Evolutionary conservation across 495 filamentous ascomycete species (phyloP).

Genomic region (Podospora tetraspora): DNA sequence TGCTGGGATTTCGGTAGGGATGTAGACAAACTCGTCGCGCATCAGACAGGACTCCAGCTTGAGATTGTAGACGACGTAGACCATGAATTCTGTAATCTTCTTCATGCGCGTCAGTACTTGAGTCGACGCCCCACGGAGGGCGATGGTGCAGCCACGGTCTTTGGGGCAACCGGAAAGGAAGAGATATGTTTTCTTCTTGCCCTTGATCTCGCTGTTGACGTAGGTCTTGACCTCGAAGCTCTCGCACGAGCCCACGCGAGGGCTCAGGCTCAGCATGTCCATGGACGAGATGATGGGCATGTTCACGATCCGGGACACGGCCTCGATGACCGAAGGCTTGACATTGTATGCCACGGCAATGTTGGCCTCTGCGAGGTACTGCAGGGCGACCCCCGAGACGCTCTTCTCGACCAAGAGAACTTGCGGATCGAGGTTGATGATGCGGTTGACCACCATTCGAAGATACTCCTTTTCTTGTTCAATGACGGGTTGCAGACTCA

Average conservation of each 20-base stretch:
- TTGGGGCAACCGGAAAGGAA: slow-evolving; percentile 90
- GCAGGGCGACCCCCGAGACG: slow-evolving; percentile 83
- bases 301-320: slow-evolving; percentile 84
- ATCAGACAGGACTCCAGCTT: slow-evolving; percentile 94
- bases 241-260: slow-evolving; percentile 69
- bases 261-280: slow-evolving; percentile 85
- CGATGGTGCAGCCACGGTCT: slow-evolving; percentile 93
- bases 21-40: slow-evolving; percentile 88
- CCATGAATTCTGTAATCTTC: slow-evolving; percentile 95
- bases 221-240: slow-evolving; percentile 95
- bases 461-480: slow-evolving; percentile 95
- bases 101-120: slow-evolving; percentile 72
- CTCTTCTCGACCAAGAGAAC: slow-evolving; percentile 84
- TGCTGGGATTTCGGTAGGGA: slow-evolving; percentile 58
- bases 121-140: slow-evolving; percentile 75
- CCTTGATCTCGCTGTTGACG: slow-evolving; percentile 64
- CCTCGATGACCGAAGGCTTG: slow-evolving; percentile 90
- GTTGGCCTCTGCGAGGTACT: slow-evolving; percentile 77
- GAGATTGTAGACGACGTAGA: slow-evolving; percentile 96
- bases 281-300: slow-evolving; percentile 91
- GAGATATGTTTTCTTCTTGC: slow-evolving; percentile 87
- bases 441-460: slow-evolving; percentile 87
- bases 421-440: slow-evolving; percentile 75
- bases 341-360: slow-evolving; percentile 94
- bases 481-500: slow-evolving; percentile 96